Evolutionary conservation across 805 yeast species (phyloP).

Genomic region (Ogataea pilisensis): DNA sequence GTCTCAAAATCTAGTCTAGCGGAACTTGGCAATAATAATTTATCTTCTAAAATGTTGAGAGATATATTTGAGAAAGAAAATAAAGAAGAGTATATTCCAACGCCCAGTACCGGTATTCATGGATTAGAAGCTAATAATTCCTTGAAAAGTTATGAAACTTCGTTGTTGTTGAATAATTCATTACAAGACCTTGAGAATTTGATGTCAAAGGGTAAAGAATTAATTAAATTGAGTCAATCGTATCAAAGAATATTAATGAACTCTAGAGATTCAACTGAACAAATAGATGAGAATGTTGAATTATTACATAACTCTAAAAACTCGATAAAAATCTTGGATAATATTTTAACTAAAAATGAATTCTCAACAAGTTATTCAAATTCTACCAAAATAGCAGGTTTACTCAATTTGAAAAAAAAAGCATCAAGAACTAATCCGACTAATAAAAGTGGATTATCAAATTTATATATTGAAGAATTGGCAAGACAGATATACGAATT

Average conservation of each 20-base stretch:
- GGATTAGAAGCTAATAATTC: slow-evolving; percentile 60
- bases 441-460: slow-evolving; percentile 16
- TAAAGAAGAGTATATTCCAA: background rate
- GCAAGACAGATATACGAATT: slow-evolving; percentile 80
- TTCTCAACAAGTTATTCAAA: slow-evolving; percentile 20
- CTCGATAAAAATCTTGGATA: slow-evolving; percentile 26
- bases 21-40: background rate
- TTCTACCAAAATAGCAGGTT: slow-evolving; percentile 17
- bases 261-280: slow-evolving; percentile 8
- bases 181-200: slow-evolving; percentile 72
- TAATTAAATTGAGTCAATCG: slow-evolving; percentile 53
- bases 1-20: slow-evolving; percentile 4
- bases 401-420: slow-evolving; percentile 16
- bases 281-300: slow-evolving; percentile 23
- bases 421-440: slow-evolving; percentile 1
- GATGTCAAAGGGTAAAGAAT: slow-evolving; percentile 73
- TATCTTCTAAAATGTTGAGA: slow-evolving; percentile 2
- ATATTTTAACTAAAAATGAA: slow-evolving; percentile 27
- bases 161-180: slow-evolving; percentile 59
- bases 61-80: background rate
- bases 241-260: slow-evolving; percentile 29
- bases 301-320: slow-evolving; percentile 27
- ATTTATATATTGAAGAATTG: slow-evolving; percentile 50
- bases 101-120: slow-evolving; percentile 55
- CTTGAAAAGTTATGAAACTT: slow-evolving; percentile 51